phyloP scores from a whole-genome alignment of 306 rosid species.

The Gillenia trifoliata region DNA sequence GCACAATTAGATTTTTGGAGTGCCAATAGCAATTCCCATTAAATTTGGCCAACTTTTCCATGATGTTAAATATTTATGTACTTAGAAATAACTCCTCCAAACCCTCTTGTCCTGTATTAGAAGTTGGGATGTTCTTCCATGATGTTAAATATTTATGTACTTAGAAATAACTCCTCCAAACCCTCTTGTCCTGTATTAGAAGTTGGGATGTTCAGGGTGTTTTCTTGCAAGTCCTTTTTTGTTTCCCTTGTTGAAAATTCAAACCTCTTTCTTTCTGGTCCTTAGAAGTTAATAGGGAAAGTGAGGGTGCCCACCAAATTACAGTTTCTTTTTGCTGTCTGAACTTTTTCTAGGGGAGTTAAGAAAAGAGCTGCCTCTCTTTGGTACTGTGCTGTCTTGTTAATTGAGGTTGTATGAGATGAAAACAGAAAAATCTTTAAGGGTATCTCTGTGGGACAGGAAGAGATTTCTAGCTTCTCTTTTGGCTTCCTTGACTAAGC shows the following conservation, averaged over 20 bases:
- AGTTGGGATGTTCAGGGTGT: background rate
- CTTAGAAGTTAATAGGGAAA: background rate
- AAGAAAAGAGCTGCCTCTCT: background rate
- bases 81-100: too few relatives aligned
- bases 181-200: background rate
- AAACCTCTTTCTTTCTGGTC: background rate
- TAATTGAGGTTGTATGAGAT: background rate
- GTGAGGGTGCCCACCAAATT: too few relatives aligned
- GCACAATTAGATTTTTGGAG: too few relatives aligned
- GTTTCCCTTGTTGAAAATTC: background rate
- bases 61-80: background rate
- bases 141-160: background rate
- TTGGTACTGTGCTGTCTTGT: background rate
- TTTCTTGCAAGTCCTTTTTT: background rate
- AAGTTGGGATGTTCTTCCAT: too few relatives aligned
- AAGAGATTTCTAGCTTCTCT: background rate
- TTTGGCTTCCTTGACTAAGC: background rate
- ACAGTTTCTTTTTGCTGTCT: background rate
- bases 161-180: background rate
- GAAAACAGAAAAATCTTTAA: background rate
- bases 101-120: too few relatives aligned
- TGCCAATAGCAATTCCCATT: too few relatives aligned
- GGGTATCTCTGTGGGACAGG: background rate
- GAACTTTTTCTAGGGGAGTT: background rate
- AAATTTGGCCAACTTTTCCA: background rate